Base-by-base conservation (phyloP, 192 early-diverging fungal genomes). In the Gorgonomyces haynaldii region DNA sequence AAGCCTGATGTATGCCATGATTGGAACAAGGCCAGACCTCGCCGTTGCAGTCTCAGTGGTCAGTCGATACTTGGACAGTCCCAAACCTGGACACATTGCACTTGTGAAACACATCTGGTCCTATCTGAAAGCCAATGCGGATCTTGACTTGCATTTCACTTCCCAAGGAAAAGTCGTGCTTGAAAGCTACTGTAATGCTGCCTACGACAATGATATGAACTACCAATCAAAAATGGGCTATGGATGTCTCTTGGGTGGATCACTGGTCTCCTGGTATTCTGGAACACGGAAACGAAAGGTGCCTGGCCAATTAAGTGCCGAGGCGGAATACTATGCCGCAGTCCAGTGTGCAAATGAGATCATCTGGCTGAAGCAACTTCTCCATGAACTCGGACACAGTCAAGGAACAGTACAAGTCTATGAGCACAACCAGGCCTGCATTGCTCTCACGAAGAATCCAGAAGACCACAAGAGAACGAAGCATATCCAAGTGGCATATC, bases 401-500 rank as follows among this genome's bases (percentile, higher is more conserved):
- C 30, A 31, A 31, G 30, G 12, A 5, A 31, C 30, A 31, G 30
- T 31, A 5, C 5, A 5, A 8, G 6, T 31, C 5, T 31, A 22
- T 24, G 39, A 41, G 13, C 5, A 41, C 15, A 41, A 41, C 23
- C 39, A 41, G 13, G 39, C 39, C 5, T 41, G 5, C 13, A 57
- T 65, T 1, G 48, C 47, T 1, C 35, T 61, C 3, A 42, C 43
- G 0, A 57, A 40, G 3, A 57, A 66, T 39, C 64, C 64, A 16
- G 41, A 47, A 1, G 23, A 66, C 34, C 59, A 66, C 42, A 42
- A 21, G 16, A 42, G 44, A 17, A 61, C 62, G 2, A 67, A 60
- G 35, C 61, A 67, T 42, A 49, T 67, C 16, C 51, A 52, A 3
- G 41, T 66, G 13, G 37, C 40, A 7, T 42, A 42, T 37, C 45